Conservation (phyloP, 495 filamentous ascomycete genomes). For the Aspergillus campestris region DNA sequence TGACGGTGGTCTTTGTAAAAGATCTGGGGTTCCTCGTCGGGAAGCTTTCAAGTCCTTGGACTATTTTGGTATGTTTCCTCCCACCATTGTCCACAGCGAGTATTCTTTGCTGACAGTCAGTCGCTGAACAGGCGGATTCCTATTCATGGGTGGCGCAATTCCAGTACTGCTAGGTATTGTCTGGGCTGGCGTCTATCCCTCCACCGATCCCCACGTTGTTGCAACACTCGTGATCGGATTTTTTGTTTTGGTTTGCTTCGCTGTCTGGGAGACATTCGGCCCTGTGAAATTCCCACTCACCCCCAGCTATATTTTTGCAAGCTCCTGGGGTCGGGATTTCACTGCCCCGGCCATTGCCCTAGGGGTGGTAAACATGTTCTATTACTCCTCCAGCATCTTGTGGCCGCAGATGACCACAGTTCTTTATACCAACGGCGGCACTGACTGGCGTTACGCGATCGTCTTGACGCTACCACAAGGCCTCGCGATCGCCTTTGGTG, state of each 20-base stretch:
- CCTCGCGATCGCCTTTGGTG: conserved; percentile 16
- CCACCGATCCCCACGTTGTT: conserved; percentile 17
- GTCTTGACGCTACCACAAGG: conserved; percentile 17
- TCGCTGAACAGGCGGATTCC: conserved; percentile 8
- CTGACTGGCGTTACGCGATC: conserved; percentile 16
- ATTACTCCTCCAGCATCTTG: conserved; percentile 20
- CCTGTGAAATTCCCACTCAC: conserved; percentile 16
- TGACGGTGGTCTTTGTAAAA: conserved; percentile 2
- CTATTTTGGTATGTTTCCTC: conserved; percentile 10
- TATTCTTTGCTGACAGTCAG: no score
- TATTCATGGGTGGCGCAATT: conserved; percentile 17
- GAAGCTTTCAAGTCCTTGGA: conserved; percentile 20
- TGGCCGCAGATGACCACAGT: conserved; percentile 20
- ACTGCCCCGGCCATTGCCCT: conserved; percentile 17
- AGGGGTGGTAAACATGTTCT: conserved; percentile 22
- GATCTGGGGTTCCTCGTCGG: conserved; percentile 10
- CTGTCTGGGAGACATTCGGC: conserved; percentile 19
- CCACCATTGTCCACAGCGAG: neutral
- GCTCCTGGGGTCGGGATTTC: conserved; percentile 16
- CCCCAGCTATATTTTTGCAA: conserved; percentile 14
- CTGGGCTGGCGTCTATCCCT: conserved; percentile 17
- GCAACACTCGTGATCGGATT: conserved; percentile 15
- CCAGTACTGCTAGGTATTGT: conserved; percentile 21
- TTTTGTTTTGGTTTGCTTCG: conserved; percentile 12
- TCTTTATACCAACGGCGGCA: conserved; percentile 14